Evolutionary conservation across 1,284 basidiomycete genomes (phyloP), one percentile per base, ranked within the genome.

Genomic region (Afroboletus lepidellus): DNA sequence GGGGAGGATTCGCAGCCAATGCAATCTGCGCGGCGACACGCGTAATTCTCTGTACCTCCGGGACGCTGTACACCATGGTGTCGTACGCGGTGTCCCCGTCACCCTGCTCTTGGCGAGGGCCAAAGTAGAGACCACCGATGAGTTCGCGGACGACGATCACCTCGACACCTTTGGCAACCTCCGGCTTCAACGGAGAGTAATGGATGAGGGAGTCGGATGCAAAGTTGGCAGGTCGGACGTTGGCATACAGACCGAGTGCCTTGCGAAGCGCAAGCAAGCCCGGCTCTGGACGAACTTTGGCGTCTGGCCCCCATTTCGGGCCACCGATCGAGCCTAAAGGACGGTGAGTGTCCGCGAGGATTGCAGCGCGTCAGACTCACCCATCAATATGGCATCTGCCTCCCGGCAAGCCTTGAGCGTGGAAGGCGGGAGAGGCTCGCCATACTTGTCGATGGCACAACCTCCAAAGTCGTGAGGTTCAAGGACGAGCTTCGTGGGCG

Each of bases 121-220:
- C 97, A 68, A 98, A 99, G 80, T 99, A 98, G 57, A 85, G 78
- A 49, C 92, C 92, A 41, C 93, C 92, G 67, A 94, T 94, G 60
- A 99, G 85, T 74, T 99, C 96, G 57, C 97, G 89, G 43, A 99
- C 80, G 61, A 98, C 92, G 69, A 98, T 94, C 70, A 98, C 88
- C 70, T 98, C 81, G 25, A 91, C 90, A 42, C 94, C 95, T 60
- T 81, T 80, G 8, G 90, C 95, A 48, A 96, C 78, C 56, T 90
- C 84, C 43, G 90, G 82, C 71, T 92, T 94, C 56, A 99, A 77
- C n/a, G 97, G 97, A n/a, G 93, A 94, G 75, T 92, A 82, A 50
- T 84, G 77, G 51, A 99, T 76, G 41, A 99, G 83, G 37, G 91
- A 88, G 48, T 97, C 89, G 20, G 94, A 96, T 2, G 93, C 93